These are phyloP conservation scores for Pseudopithomyces maydicus DNA, from an alignment of 2,329 filamentous ascomycete genomes.

Conservation along the genomic window DNA sequence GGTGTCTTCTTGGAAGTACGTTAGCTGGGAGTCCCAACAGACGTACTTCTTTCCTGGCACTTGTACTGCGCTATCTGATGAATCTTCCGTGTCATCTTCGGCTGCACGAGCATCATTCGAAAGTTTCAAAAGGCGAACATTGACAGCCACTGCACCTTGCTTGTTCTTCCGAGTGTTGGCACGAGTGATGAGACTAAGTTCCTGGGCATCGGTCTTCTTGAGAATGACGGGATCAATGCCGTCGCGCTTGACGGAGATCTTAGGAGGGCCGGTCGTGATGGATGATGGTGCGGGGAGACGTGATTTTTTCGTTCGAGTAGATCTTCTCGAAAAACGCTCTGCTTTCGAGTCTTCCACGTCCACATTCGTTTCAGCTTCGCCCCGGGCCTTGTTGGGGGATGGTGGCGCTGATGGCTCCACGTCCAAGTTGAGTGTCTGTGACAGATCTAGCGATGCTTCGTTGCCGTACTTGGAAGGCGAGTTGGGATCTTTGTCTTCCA, in stretches of 20 bases:
- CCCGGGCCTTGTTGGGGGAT: constrained; percentile 21
- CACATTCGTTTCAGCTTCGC: constrained; percentile 16
- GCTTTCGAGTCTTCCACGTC: constrained; percentile 20
- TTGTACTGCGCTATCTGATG: constrained; percentile 11
- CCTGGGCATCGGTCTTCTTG: constrained; percentile 56
- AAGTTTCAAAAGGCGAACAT: constrained; percentile 50
- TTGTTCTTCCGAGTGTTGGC: constrained; percentile 59
- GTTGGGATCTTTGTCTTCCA: constrained; percentile 55
- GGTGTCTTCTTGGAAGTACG: constrained; percentile 50
- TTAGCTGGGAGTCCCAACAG: constrained; percentile 54
- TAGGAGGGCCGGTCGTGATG: constrained; percentile 34
- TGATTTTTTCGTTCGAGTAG: constrained; percentile 40
- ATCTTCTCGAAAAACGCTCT: constrained; percentile 34
- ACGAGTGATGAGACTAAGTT: constrained; percentile 51
- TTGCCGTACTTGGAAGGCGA: constrained; percentile 48
- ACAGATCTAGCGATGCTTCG: constrained; percentile 37
- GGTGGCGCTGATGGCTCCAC: constrained; percentile 19
- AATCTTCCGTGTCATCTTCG: constrained; percentile 7
- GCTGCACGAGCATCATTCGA: constrained; percentile 29
- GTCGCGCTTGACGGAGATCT: constrained; percentile 52
- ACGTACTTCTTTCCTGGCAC: constrained; percentile 43
- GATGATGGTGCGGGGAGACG: constrained; percentile 39
- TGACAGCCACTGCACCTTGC: constrained; percentile 50
- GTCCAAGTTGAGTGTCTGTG: constrained; percentile 32
- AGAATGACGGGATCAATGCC: constrained; percentile 50